phyloP scores from a whole-genome alignment of 306 rosid genomes.

The Quercus glauca region DNA sequence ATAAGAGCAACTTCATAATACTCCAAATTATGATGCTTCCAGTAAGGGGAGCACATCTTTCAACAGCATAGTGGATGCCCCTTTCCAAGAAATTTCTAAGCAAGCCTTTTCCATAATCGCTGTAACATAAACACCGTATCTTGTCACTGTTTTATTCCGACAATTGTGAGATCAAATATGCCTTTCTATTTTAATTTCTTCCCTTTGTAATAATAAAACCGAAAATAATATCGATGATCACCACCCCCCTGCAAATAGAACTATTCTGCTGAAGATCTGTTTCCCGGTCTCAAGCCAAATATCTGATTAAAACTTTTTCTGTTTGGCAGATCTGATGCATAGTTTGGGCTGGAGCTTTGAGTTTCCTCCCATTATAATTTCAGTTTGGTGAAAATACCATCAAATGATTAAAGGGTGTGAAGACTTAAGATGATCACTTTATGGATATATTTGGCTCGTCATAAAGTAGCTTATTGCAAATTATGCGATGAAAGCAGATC shows the following conservation, averaged over 20 bases:
- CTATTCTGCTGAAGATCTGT: not conserved
- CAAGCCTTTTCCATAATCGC: not conserved
- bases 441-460: constrained; percentile 17
- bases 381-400: constrained; percentile 12
- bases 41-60: not conserved
- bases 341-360: constrained; percentile 26
- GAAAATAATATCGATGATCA: not conserved
- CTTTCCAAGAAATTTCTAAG: not conserved
- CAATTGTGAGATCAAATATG: not conserved
- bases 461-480: not conserved
- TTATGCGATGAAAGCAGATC: not conserved
- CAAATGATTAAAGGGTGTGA: constrained; percentile 2
- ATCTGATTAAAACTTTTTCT: not conserved
- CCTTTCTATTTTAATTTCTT: not conserved
- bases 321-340: constrained; percentile 29
- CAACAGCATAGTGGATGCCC: not conserved
- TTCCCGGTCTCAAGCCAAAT: not conserved
- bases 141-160: not conserved
- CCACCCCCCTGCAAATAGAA: not conserved
- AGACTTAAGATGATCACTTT: constrained; percentile 7
- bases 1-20: not conserved
- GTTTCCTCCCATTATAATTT: not conserved
- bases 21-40: not conserved
- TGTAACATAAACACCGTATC: not conserved
- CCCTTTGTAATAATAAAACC: not conserved